Percentiles rank a stretch among this genome's conserved stretches.
phyloP scores from a whole-genome alignment of 2,329 filamentous ascomycete genomes.

The Corinectria fuckeliana region DNA sequence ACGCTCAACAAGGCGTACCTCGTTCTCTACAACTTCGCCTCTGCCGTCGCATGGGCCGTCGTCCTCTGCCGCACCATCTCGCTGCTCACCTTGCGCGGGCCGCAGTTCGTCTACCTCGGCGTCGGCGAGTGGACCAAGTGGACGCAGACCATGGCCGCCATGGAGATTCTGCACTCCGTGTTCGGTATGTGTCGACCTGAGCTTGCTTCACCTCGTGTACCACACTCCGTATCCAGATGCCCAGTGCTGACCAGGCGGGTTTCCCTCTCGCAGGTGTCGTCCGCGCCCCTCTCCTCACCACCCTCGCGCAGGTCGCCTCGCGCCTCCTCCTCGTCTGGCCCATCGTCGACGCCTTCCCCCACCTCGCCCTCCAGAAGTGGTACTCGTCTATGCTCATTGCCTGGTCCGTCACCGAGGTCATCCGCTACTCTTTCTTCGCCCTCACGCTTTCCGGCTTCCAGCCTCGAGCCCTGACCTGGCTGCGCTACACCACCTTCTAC shows the following conservation, averaged over 20 bases:
- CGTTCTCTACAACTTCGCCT: slow-evolving; percentile 82
- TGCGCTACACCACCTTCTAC: slow-evolving; percentile 92
- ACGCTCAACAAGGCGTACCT: slow-evolving; percentile 71
- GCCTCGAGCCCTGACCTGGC: slow-evolving; percentile 74
- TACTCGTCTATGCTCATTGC: slow-evolving; percentile 84
- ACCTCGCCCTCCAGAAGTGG: slow-evolving; percentile 63
- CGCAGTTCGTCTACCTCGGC: slow-evolving; percentile 64
- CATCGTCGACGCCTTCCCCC: slow-evolving; percentile 76
- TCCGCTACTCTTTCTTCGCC: slow-evolving; percentile 92
- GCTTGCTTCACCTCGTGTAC: neutral
- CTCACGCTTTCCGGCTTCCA: slow-evolving; percentile 69
- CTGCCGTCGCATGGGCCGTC: slow-evolving; percentile 77
- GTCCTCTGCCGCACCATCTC: slow-evolving; percentile 73
- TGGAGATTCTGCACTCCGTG: slow-evolving; percentile 85
- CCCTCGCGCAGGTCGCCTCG: slow-evolving; percentile 85
- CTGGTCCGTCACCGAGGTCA: slow-evolving; percentile 90
- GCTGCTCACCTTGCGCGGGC: slow-evolving; percentile 61
- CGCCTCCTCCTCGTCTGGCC: slow-evolving; percentile 91
- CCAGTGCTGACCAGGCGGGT: slow-evolving; percentile 3
- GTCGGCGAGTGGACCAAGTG: slow-evolving; percentile 73
- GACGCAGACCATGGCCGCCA: slow-evolving; percentile 82
- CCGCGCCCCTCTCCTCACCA: slow-evolving; percentile 83
- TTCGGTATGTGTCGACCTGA: slow-evolving; percentile 68
- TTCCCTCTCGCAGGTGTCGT: slow-evolving; percentile 69
- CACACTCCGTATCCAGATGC: neutral